Percentiles rank a stretch among this genome's conserved stretches.
These are phyloP conservation scores for Colletotrichum higginsianum DNA, from an alignment of 2,329 filamentous ascomycete species.

Conservation along the genomic window DNA sequence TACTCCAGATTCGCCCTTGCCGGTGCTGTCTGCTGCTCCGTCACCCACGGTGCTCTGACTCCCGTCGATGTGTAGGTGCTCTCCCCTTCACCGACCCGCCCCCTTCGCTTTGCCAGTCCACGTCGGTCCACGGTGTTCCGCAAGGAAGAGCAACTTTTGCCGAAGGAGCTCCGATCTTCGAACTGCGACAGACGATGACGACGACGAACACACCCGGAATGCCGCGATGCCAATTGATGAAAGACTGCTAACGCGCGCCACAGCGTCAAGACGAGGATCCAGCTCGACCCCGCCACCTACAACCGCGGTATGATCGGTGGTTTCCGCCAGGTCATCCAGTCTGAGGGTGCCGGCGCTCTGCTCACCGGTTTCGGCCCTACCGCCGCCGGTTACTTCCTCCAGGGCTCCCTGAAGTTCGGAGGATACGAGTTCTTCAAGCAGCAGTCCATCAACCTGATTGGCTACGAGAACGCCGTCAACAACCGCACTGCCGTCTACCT, in stretches of 20 bases:
- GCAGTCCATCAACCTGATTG: slow-evolving; percentile 85
- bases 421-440: slow-evolving; percentile 98
- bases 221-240: not conserved
- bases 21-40: slow-evolving; percentile 96
- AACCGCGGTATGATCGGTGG: slow-evolving; percentile 90
- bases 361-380: slow-evolving; percentile 90
- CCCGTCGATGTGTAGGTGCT: slow-evolving; percentile 98
- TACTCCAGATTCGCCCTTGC: slow-evolving; percentile 98
- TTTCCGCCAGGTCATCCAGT: slow-evolving; percentile 87
- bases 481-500: slow-evolving; percentile 89
- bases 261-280: slow-evolving; percentile 96
- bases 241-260: slow-evolving; percentile 23
- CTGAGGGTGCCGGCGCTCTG: slow-evolving; percentile 88
- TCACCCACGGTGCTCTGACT: slow-evolving; percentile 97
- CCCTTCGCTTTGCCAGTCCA: not conserved
- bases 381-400: slow-evolving; percentile 92
- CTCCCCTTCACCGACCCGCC: not conserved
- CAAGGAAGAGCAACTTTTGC: slow-evolving; percentile 14
- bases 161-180: not conserved
- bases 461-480: slow-evolving; percentile 82
- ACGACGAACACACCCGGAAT: not conserved
- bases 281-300: slow-evolving; percentile 91
- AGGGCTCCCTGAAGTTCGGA: slow-evolving; percentile 93
- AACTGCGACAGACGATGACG: not conserved
- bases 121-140: slow-evolving; percentile 8